A percentile compares a stretch with the other conserved stretches of the same genome.
Conservation (phyloP, 2,329 filamentous ascomycete species). For the Xenoacremonium recifei region DNA sequence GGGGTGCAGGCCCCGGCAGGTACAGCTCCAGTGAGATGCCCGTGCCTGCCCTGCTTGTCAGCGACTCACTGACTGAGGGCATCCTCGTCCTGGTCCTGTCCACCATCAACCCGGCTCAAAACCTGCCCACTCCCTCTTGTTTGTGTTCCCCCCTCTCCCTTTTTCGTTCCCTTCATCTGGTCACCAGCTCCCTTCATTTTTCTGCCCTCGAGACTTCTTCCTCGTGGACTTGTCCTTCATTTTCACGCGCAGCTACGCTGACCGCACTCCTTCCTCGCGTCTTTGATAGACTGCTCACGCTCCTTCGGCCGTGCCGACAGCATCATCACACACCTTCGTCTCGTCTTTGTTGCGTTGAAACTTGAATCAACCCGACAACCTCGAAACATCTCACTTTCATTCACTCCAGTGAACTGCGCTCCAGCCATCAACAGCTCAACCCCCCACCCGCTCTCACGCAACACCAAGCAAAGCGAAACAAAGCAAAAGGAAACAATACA, state of each 20-base stretch:
- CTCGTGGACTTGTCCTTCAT: constrained; percentile 22
- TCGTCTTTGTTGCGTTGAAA: constrained; percentile 17
- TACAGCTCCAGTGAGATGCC: no score
- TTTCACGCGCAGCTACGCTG: constrained; percentile 31
- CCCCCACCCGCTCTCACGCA: constrained; percentile 2
- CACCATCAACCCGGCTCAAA: constrained; percentile 9
- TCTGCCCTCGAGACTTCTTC: constrained; percentile 19
- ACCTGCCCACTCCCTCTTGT: constrained; percentile 19
- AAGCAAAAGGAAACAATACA: background rate
- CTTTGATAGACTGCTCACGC: constrained; percentile 50
- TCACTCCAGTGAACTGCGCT: background rate
- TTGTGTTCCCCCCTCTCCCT: constrained; percentile 13
- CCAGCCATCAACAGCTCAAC: background rate
- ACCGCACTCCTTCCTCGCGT: constrained; percentile 41
- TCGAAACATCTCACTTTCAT: constrained; percentile 14
- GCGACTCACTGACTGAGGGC: no score
- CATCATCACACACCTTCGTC: constrained; percentile 17
- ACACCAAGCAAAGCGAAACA: background rate
- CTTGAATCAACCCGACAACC: constrained; percentile 10
- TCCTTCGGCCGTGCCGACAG: constrained; percentile 35
- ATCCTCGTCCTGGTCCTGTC: background rate
- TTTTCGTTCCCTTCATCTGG: constrained; percentile 24
- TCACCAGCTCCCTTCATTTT: constrained; percentile 14
- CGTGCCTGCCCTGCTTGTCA: no score
- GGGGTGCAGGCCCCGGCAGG: no score